Percentiles rank a stretch among this genome's conserved stretches.
Conservation (phyloP, 2,329 filamentous ascomycete species). For the Cryphonectria radicalis region DNA sequence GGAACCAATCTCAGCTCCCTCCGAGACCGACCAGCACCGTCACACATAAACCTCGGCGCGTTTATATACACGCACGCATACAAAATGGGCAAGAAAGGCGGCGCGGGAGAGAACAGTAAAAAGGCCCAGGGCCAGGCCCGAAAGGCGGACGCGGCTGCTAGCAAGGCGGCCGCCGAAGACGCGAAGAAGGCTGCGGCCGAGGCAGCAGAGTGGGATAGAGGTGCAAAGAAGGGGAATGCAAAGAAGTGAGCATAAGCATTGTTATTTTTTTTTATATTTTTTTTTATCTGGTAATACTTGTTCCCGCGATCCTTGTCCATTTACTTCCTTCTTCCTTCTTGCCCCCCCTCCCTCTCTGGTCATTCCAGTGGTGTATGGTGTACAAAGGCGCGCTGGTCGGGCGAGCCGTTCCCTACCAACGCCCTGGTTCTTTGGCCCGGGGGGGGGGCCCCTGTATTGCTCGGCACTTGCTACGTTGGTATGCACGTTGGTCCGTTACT, state of each 20-base stretch:
- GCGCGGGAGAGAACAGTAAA: conserved; percentile 79
- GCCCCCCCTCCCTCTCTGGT: neutral
- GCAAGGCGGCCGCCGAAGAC: conserved; percentile 75
- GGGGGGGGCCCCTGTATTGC: neutral
- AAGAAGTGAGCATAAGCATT: conserved; percentile 73
- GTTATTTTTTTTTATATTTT: neutral
- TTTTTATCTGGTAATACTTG: too few relatives aligned
- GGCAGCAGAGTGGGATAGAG: conserved; percentile 80
- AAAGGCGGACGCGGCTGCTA: conserved; percentile 86
- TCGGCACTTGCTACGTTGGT: neutral
- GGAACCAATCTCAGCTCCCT: neutral
- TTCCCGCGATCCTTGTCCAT: neutral
- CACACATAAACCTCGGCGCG: neutral
- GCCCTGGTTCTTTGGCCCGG: neutral
- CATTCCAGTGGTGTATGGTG: neutral
- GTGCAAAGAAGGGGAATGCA: conserved; percentile 73
- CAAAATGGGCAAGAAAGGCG: conserved; percentile 71
- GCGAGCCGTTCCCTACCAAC: neutral
- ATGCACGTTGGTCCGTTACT: neutral
- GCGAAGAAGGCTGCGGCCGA: conserved; percentile 70
- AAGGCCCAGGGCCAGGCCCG: conserved; percentile 88
- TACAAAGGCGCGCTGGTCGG: neutral
- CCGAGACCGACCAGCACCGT: neutral
- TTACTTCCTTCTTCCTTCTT: neutral
- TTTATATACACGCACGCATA: neutral